phyloP scores from a whole-genome alignment of 192 early-diverging fungal genomes.

The Kickxella alabastrina region DNA sequence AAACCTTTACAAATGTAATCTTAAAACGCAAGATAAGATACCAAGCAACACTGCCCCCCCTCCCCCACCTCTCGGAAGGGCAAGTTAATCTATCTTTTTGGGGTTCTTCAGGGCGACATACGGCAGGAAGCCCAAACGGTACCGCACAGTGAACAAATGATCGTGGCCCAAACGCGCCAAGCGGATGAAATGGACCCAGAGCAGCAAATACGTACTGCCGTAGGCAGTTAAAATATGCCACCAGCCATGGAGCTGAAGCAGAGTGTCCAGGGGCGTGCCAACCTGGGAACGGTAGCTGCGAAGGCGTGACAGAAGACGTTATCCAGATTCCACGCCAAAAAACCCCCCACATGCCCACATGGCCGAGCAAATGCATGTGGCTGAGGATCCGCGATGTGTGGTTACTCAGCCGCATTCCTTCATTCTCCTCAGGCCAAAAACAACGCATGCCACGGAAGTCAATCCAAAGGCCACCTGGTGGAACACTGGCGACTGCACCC shows the following conservation, averaged over 20 bases:
- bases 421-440: neutral
- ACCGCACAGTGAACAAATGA: conserved; percentile 29
- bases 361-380: conserved; percentile 16
- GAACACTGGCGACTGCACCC: conserved; percentile 55
- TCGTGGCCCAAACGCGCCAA: conserved; percentile 36
- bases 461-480: conserved; percentile 46
- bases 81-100: conserved; percentile 46
- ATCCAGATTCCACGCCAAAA: conserved; percentile 70
- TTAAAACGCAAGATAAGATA: neutral
- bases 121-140: conserved; percentile 30
- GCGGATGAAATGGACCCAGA: conserved; percentile 44
- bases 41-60: neutral
- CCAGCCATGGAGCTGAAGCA: conserved; percentile 59
- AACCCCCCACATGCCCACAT: conserved; percentile 49
- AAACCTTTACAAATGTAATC: neutral
- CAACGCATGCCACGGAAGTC: neutral
- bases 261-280: conserved; percentile 48
- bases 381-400: conserved; percentile 19
- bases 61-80: no score
- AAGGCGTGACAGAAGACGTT: conserved; percentile 61
- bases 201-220: conserved; percentile 41
- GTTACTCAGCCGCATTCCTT: conserved; percentile 2
- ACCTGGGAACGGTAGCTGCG: conserved; percentile 48
- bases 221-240: conserved; percentile 58
- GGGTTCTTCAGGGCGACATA: conserved; percentile 20